Percentiles rank a stretch among this genome's conserved stretches.
Evolutionary conservation across 2,329 filamentous ascomycete genomes (phyloP).

Genomic region (Zelopaecilomyces penicillatus): DNA sequence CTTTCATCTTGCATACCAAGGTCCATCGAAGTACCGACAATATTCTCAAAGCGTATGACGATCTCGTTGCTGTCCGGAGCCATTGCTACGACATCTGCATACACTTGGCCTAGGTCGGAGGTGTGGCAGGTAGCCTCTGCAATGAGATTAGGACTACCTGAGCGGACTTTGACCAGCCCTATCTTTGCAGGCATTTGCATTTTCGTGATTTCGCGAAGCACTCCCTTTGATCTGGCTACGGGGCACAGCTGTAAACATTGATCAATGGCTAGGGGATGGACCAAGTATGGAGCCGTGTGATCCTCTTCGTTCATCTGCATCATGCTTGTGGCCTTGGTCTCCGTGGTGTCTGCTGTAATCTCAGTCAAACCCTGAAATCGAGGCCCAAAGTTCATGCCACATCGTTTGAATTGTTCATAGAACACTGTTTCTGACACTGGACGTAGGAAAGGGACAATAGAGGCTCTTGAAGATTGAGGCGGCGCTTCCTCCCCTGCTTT

Average conservation of each 20-base stretch:
- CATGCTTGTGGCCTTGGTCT: neutral
- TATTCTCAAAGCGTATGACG: neutral
- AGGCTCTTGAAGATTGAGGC: too few relatives aligned
- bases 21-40: neutral
- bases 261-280: constrained; percentile 31
- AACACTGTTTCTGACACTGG: neutral
- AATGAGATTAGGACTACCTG: neutral
- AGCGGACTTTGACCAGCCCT: neutral
- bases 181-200: constrained; percentile 2
- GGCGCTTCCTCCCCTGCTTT: neutral
- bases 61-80: too few relatives aligned
- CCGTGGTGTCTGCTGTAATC: neutral
- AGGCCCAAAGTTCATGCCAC: constrained; percentile 1
- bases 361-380: constrained; percentile 1
- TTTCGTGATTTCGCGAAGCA: constrained; percentile 15
- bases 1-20: neutral
- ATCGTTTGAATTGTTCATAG: constrained; percentile 1
- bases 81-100: neutral
- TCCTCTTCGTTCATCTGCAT: neutral
- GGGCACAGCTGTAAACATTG: constrained; percentile 22
- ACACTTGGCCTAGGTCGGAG: neutral
- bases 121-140: neutral
- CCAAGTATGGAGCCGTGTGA: constrained; percentile 13
- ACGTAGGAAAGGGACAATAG: too few relatives aligned
- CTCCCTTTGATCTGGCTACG: constrained; percentile 13